Evolutionary conservation across 1,284 basidiomycete genomes (phyloP).

Genomic region (Boletus smithii): DNA sequence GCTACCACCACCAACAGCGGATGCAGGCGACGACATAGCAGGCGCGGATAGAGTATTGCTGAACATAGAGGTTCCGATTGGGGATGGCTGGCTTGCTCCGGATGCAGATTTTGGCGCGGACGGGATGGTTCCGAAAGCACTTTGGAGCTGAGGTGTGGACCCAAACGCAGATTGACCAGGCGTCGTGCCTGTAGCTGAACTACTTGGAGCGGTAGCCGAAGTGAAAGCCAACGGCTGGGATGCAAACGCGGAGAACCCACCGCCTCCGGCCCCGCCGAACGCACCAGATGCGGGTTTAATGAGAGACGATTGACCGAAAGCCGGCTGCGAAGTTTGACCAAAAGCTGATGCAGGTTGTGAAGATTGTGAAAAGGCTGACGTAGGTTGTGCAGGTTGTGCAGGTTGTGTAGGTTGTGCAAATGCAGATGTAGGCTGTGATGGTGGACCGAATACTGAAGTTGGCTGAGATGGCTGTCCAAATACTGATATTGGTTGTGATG

Average conservation of each 20-base stretch:
- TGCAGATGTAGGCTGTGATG: conserved; percentile 25
- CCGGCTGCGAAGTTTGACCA: conserved; percentile 36
- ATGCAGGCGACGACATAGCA: conserved; percentile 15
- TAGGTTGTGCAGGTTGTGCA: conserved; percentile 30
- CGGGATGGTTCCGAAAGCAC: conserved; percentile 28
- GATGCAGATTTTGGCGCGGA: conserved; percentile 31
- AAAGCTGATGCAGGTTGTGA: conserved; percentile 33
- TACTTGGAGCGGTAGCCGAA: conserved; percentile 11
- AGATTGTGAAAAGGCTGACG: conserved; percentile 43
- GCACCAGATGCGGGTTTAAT: conserved; percentile 31
- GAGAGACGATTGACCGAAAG: conserved; percentile 36
- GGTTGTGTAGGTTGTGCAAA: conserved; percentile 33
- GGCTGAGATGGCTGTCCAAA: conserved; percentile 34
- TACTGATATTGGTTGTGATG: conserved; percentile 29
- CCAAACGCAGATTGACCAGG: conserved; percentile 34
- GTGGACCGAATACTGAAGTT: conserved; percentile 35
- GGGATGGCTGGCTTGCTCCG: conserved; percentile 21
- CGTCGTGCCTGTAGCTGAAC: conserved; percentile 12
- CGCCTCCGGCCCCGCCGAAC: conserved; percentile 30
- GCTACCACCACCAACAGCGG: conserved; percentile 19
- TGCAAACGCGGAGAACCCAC: conserved; percentile 40
- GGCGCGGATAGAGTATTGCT: conserved; percentile 16
- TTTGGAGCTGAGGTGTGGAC: conserved; percentile 19
- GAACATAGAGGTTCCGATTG: conserved; percentile 18
- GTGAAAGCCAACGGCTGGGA: conserved; percentile 31